These are phyloP conservation scores for Abrus pulchellus DNA, from an alignment of 306 rosid species.

Conservation along the genomic window DNA sequence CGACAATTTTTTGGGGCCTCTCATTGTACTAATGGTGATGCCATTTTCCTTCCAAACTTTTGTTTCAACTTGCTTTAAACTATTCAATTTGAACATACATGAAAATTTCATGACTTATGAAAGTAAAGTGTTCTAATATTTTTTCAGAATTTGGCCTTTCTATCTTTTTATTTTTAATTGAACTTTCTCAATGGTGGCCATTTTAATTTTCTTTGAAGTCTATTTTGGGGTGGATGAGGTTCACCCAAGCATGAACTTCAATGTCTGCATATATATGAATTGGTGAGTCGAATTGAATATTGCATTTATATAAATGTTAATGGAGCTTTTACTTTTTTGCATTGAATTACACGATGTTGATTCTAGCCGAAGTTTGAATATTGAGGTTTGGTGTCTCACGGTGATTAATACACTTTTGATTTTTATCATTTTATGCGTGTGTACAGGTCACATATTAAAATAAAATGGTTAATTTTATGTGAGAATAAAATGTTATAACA, in stretches of 20 bases:
- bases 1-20: conserved; percentile 1
- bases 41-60: neutral
- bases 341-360: neutral
- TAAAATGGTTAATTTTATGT: no score
- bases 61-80: neutral
- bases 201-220: neutral
- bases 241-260: neutral
- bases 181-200: no score
- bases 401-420: no score
- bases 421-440: no score
- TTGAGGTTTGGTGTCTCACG: neutral
- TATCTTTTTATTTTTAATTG: neutral
- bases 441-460: no score
- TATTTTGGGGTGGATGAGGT: neutral
- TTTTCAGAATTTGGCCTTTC: neutral
- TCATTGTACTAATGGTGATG: neutral
- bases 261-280: neutral
- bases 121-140: neutral
- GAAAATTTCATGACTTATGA: no score
- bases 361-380: neutral
- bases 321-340: neutral
- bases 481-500: no score
- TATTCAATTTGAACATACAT: neutral
- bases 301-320: neutral
- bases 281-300: neutral